Percentiles rank a stretch among this genome's conserved stretches.
phyloP scores from a whole-genome alignment of 345 rosid species.

The Cochlearia excelsa region DNA sequence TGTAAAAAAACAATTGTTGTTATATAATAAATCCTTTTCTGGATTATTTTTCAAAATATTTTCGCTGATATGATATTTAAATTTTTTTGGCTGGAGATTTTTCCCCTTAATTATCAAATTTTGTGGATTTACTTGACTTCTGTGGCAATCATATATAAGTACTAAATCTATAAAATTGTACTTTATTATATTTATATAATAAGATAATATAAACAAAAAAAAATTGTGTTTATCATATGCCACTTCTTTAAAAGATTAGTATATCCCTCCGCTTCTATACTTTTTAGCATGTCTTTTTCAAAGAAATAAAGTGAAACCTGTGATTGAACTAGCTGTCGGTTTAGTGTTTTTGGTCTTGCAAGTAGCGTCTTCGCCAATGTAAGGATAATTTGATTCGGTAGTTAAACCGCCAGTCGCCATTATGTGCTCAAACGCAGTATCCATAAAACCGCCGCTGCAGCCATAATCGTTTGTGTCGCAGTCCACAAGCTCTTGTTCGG shows the following conservation, averaged over 20 bases:
- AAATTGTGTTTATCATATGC: too few relatives aligned
- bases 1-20: too few relatives aligned
- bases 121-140: too few relatives aligned
- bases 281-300: neutral
- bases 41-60: too few relatives aligned
- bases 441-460: slow-evolving; percentile 56
- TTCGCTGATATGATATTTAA: too few relatives aligned
- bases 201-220: too few relatives aligned
- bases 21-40: too few relatives aligned
- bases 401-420: slow-evolving; percentile 43
- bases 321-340: slow-evolving; percentile 28
- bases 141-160: too few relatives aligned
- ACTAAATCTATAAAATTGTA: too few relatives aligned
- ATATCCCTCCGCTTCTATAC: neutral
- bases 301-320: slow-evolving; percentile 27
- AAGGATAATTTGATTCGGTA: slow-evolving; percentile 49
- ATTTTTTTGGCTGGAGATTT: too few relatives aligned
- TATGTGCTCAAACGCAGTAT: slow-evolving; percentile 51
- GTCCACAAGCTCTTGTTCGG: slow-evolving; percentile 66
- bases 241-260: neutral
- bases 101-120: too few relatives aligned
- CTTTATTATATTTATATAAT: too few relatives aligned
- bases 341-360: slow-evolving; percentile 34
- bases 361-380: slow-evolving; percentile 36
- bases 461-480: slow-evolving; percentile 45